Percentiles rank a stretch among this genome's conserved stretches.
These are phyloP conservation scores for Retiboletus flavoniger DNA, from an alignment of 1,284 basidiomycete species.

Conservation along the genomic window DNA sequence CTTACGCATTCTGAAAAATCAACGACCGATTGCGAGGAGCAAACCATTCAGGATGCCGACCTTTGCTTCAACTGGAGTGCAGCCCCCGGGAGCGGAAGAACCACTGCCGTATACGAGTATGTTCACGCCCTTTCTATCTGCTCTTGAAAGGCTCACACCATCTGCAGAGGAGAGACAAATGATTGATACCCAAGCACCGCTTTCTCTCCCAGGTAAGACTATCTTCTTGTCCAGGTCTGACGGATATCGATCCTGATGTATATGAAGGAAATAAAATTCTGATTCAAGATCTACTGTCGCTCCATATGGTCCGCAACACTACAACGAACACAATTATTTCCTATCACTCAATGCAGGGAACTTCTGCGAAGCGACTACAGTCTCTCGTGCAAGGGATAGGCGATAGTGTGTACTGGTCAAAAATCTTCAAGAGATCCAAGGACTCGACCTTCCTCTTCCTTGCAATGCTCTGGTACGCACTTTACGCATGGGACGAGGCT, in stretches of 20 bases:
- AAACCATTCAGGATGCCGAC: constrained; percentile 3
- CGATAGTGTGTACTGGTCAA: constrained; percentile 52
- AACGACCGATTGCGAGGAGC: constrained; percentile 15
- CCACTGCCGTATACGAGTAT: constrained; percentile 16
- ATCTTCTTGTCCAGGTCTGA: neutral
- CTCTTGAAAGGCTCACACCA: neutral
- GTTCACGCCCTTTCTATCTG: neutral
- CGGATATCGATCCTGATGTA: neutral
- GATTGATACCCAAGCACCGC: constrained; percentile 50
- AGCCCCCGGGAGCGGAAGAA: neutral
- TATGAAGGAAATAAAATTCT: constrained; percentile 28
- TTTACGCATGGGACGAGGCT: constrained; percentile 59
- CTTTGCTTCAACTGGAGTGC: neutral
- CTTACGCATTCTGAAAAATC: constrained; percentile 36
- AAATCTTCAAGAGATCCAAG: constrained; percentile 43
- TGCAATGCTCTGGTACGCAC: constrained; percentile 53
- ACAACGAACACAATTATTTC: constrained; percentile 44
- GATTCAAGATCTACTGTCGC: constrained; percentile 35
- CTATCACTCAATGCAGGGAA: constrained; percentile 35
- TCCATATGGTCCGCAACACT: constrained; percentile 41
- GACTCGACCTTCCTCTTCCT: constrained; percentile 57
- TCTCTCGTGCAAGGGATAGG: constrained; percentile 35
- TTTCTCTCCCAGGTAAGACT: constrained; percentile 34
- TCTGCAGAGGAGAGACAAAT: constrained; percentile 30
- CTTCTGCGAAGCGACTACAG: constrained; percentile 35